These are phyloP conservation scores for Fusarium sp. DNA, from an alignment of 2,329 filamentous ascomycete genomes.

Conservation along the genomic window DNA sequence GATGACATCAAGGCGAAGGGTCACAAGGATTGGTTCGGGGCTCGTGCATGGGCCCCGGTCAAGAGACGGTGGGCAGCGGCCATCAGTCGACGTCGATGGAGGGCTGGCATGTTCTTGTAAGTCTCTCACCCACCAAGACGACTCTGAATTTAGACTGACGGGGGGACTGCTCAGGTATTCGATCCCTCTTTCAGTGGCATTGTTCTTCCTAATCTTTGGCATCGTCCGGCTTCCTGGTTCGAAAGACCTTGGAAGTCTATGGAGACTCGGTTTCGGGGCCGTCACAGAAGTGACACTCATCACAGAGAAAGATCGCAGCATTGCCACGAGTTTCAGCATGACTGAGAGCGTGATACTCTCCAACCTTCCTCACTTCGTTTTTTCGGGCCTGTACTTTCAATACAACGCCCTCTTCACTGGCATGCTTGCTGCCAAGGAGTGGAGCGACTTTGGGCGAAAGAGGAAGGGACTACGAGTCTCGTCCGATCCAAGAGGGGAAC, in stretches of 20 bases:
- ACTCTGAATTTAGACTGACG: not conserved
- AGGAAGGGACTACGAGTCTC: slow-evolving; percentile 3
- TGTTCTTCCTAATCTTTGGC: not conserved
- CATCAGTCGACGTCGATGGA: slow-evolving; percentile 9
- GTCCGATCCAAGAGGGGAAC: not conserved
- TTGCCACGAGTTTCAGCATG: not conserved
- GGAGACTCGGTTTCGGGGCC: slow-evolving; percentile 8
- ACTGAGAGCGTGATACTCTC: not conserved
- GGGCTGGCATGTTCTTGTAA: not conserved
- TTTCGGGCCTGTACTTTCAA: slow-evolving; percentile 15
- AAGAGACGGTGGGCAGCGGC: not conserved
- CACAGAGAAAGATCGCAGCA: not conserved
- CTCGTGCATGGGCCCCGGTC: not conserved
- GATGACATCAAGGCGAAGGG: not conserved
- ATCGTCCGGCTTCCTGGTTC: not conserved
- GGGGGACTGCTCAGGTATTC: not conserved
- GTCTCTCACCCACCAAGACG: not conserved
- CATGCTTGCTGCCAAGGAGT: slow-evolving; percentile 14
- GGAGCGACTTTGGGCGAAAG: slow-evolving; percentile 15
- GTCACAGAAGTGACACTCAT: not conserved
- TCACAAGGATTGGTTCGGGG: not conserved
- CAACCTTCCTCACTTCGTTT: slow-evolving; percentile 5
- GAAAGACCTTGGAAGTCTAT: not conserved
- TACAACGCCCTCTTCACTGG: slow-evolving; percentile 13
- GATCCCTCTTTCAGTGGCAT: not conserved